Percentiles rank a stretch among this genome's conserved stretches.
Evolutionary conservation across 1,284 basidiomycete genomes (phyloP).

Genomic region (Erythrobasidium hasegawianum): DNA sequence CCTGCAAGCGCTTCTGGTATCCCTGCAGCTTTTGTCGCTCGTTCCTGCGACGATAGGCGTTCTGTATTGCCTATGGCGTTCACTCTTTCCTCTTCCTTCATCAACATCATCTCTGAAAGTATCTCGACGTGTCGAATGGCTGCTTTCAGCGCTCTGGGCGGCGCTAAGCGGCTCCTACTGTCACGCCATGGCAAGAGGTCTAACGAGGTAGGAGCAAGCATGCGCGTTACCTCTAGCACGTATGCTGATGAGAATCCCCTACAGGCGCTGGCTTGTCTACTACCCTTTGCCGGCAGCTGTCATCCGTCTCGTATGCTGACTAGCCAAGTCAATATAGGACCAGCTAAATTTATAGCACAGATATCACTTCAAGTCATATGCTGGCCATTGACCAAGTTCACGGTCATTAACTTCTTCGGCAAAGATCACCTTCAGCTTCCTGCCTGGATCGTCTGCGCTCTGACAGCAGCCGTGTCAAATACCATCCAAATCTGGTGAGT

Average conservation of each 20-base stretch:
- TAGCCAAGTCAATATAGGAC: too few relatives aligned
- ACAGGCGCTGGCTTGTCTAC: constrained; percentile 43
- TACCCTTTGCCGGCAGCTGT: constrained; percentile 42
- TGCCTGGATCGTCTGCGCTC: constrained; percentile 32
- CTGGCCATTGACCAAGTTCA: constrained; percentile 43
- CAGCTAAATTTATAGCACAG: not conserved
- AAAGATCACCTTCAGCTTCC: constrained; percentile 23
- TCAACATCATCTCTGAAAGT: constrained; percentile 17
- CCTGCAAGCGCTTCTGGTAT: constrained; percentile 27
- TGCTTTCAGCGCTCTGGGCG: constrained; percentile 42
- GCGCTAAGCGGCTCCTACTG: constrained; percentile 44
- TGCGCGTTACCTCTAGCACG: too few relatives aligned
- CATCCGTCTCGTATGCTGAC: constrained; percentile 39
- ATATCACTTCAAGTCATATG: constrained; percentile 43
- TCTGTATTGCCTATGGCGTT: constrained; percentile 23
- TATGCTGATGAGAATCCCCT: too few relatives aligned
- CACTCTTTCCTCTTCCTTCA: constrained; percentile 17
- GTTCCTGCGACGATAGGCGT: constrained; percentile 26
- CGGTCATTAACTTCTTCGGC: constrained; percentile 38
- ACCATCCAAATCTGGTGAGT: constrained; percentile 32
- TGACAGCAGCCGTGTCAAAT: constrained; percentile 42
- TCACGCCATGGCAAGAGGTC: constrained; percentile 41
- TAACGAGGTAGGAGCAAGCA: too few relatives aligned
- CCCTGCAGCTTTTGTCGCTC: constrained; percentile 26
- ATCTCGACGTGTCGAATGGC: constrained; percentile 43